Conservation (phyloP, 148 eudicot species). For the Gaultheria prostrata region DNA sequence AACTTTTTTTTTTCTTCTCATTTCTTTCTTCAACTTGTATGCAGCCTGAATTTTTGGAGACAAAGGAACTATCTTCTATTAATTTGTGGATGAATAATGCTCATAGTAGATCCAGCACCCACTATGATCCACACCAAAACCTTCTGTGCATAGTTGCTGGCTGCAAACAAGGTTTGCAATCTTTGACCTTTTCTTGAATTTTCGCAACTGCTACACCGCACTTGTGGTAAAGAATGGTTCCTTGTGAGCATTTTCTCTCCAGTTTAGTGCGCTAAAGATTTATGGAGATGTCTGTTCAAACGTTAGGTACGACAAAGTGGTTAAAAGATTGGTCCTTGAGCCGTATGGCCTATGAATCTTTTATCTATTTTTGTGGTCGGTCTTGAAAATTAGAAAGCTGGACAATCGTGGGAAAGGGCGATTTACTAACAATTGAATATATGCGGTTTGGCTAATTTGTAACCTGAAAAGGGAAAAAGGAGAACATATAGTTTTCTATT, state of each 20-base stretch:
- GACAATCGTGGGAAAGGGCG: background rate
- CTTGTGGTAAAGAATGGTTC: background rate
- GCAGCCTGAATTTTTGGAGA: conserved; percentile 71
- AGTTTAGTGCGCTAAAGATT: background rate
- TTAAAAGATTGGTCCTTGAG: background rate
- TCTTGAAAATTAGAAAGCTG: conserved; percentile 11
- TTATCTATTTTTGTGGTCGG: background rate
- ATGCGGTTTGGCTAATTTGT: too few species aligned
- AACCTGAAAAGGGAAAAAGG: background rate
- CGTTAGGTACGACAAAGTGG: background rate
- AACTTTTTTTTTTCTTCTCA: background rate
- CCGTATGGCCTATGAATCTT: background rate
- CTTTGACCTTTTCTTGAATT: conserved; percentile 4
- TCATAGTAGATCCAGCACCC: conserved; percentile 78
- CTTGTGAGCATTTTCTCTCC: background rate
- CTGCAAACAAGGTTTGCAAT: conserved; percentile 58
- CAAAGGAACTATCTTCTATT: conserved; percentile 53
- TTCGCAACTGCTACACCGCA: background rate
- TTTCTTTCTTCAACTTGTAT: conserved; percentile 14
- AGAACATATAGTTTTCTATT: background rate
- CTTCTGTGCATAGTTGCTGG: conserved; percentile 81
- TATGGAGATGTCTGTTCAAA: background rate
- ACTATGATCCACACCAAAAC: conserved; percentile 96
- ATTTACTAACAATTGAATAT: background rate
- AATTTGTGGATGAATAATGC: conserved; percentile 96